Base-by-base conservation (phyloP, 805 yeast species). In the Saturnispora halmiae region DNA sequence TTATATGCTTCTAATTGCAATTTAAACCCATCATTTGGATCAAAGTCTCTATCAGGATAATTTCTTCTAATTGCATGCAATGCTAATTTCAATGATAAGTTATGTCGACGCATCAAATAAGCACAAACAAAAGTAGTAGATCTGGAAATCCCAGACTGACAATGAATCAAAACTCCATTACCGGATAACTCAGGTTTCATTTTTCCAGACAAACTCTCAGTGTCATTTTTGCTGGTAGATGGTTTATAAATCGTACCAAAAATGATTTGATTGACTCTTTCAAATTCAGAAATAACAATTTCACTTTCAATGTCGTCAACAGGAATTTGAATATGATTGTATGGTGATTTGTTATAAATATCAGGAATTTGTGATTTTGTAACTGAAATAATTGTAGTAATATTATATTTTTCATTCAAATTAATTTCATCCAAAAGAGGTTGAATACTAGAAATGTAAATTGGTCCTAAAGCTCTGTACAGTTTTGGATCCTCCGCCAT, bases 21-120 rank as follows among this genome's bases (percentile, higher is more conserved):
- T 53, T 72, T 54, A 54, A 92, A 92, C 15, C 81, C 76, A 4
- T 67, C 73, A 59, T 86, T 90, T 20, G 95, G 95, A 45, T 71
- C 69, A 4, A 77, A 77, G 4, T 66, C 65, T 20, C 37, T 34
- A 32, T 41, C 38, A 3, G 72, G 56, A 44, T 82, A 69, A 50
- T 73, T 79, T 46, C 88, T 60, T 46, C 67, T 70, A n/a, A 90
- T 79, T 0, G 90, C 90, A 60, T 81, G 79, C 6, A 84, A 51
- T 0, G 96, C 82, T 47, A 77, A 77, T 13, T 71, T 65, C 14
- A 74, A 61, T 10, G 65, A 61, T 51, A 86, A 66, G 1, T 75
- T 69, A 57, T 81, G 70, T 48, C 60, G 64, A 39, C 64, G 60
- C 74, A 74, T 73, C 39, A 75, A 52, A 49, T 67, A 75, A 8